Conservation (phyloP, 331 rosid genomes). For the Pyrus hybrid region DNA sequence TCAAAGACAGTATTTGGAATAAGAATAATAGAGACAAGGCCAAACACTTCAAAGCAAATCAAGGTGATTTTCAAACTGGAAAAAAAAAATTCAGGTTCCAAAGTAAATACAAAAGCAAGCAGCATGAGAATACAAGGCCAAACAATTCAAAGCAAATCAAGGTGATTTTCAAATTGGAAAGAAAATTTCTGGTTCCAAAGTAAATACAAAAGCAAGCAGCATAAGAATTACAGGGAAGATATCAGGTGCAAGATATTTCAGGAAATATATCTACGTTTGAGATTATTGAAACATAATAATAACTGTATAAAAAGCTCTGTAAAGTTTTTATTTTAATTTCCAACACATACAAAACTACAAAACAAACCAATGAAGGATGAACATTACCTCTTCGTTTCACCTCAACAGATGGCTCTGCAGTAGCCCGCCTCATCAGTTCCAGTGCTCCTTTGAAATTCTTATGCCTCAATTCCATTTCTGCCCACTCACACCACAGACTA, state of each 20-base stretch:
- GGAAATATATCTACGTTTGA: not conserved
- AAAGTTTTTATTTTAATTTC: not conserved
- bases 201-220: too few relatives aligned
- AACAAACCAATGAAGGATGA: not conserved
- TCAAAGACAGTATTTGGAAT: not conserved
- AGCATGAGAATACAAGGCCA: not conserved
- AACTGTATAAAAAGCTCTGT: not conserved
- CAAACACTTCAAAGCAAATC: not conserved
- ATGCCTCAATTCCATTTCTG: slow-evolving; percentile 76
- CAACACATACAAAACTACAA: not conserved
- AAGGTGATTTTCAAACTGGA: not conserved
- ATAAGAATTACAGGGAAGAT: not conserved
- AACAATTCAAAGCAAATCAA: not conserved
- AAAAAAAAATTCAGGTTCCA: not conserved
- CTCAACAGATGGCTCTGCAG: slow-evolving; percentile 94
- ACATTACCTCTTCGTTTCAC: slow-evolving; percentile 86
- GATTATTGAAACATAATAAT: not conserved
- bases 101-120: not conserved
- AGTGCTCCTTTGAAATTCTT: slow-evolving; percentile 70
- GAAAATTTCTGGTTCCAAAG: too few relatives aligned
- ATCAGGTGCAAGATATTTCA: not conserved
- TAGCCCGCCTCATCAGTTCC: slow-evolving; percentile 85
- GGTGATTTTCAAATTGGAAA: not conserved
- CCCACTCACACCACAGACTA: slow-evolving; percentile 97
- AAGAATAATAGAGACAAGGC: not conserved